Evolutionary conservation across 345 rosid species (phyloP).

Genomic region (Camelina sativa): DNA sequence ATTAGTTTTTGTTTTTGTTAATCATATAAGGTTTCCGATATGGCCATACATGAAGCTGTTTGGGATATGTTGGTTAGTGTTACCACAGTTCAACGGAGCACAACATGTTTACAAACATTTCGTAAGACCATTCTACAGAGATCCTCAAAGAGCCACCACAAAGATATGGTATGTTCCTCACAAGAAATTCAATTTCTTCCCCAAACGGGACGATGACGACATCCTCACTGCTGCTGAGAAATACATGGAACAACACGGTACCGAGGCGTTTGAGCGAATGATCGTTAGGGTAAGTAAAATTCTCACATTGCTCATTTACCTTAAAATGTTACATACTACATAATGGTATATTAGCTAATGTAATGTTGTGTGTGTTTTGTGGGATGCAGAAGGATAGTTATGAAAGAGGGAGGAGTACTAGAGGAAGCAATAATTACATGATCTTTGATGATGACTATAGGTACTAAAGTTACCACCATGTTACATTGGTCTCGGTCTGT

Average conservation of each 20-base stretch:
- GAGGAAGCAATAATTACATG: slow-evolving; percentile 60
- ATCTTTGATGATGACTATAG: slow-evolving; percentile 83
- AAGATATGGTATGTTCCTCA: slow-evolving; percentile 94
- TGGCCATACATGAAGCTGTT: slow-evolving; percentile 84
- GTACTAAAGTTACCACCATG: slow-evolving; percentile 45
- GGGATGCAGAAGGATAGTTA: slow-evolving; percentile 68
- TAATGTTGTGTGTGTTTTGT: slow-evolving; percentile 12
- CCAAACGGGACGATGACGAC: slow-evolving; percentile 64
- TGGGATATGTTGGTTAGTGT: slow-evolving; percentile 87
- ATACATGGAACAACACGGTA: slow-evolving; percentile 84
- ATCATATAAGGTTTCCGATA: slow-evolving; percentile 72
- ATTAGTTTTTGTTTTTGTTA: background rate
- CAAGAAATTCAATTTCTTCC: slow-evolving; percentile 61
- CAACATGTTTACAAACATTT: slow-evolving; percentile 83
- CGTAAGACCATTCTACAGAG: slow-evolving; percentile 73
- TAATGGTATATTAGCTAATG: background rate
- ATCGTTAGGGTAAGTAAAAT: slow-evolving; percentile 62
- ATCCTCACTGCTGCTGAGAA: slow-evolving; percentile 84
- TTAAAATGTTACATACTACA: too few relatives aligned
- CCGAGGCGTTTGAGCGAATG: slow-evolving; percentile 81
- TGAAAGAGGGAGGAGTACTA: slow-evolving; percentile 61
- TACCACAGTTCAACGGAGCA: slow-evolving; percentile 95
- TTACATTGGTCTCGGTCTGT: background rate
- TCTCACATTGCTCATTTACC: background rate
- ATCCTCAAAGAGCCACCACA: slow-evolving; percentile 64